Evolutionary conservation across 345 rosid genomes (phyloP), one percentile per base, ranked within the genome.

Genomic region (Salix brachista): DNA sequence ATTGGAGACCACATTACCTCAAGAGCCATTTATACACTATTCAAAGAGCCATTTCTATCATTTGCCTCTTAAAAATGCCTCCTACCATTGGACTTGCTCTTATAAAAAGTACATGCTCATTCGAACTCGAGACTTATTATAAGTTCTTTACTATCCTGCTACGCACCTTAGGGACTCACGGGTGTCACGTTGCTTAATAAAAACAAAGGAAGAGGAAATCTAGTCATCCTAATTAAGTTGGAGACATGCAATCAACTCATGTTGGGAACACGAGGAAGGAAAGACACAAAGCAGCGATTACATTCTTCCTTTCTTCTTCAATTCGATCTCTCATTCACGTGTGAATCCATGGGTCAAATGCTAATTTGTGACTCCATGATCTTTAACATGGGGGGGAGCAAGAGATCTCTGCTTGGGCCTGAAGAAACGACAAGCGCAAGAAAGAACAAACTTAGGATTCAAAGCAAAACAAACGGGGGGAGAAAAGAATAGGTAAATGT

Each of bases 201-300:
- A n/a, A 10, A 23, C 58, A 23, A 34, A 30, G 61, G 65, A 77
- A 71, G 56, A 64, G 14, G 64, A 54, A 72, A 30, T 61, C n/a
- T 34, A 46, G 78, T 25, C 69, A 68, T 8, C 8, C 36, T 60
- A 28, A 34, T 34, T 0, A 34, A 10, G 41, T 76, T 71, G 85
- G 83, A 80, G 88, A 87, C 82, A 82, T 77, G 85, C 78, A 86
- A 83, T 86, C 75, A 83, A 83, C 76, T 79, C 67, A 65, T 73
- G 76, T 87, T 85, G 82, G 82, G 87, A 86, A 80, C 91, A 86
- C 91, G 81, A 84, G 80, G 48, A 74, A 52, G 70, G 81, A 54
- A 75, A 41, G 81, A 80, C 82, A 78, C 42, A 74, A 79, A 86
- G 79, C 44, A 46, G 69, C 11, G 26, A 28, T 67, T 56, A 19